phyloP scores from a whole-genome alignment of 1,139 yeast genomes.

The Sugiyamaella castrensis region DNA sequence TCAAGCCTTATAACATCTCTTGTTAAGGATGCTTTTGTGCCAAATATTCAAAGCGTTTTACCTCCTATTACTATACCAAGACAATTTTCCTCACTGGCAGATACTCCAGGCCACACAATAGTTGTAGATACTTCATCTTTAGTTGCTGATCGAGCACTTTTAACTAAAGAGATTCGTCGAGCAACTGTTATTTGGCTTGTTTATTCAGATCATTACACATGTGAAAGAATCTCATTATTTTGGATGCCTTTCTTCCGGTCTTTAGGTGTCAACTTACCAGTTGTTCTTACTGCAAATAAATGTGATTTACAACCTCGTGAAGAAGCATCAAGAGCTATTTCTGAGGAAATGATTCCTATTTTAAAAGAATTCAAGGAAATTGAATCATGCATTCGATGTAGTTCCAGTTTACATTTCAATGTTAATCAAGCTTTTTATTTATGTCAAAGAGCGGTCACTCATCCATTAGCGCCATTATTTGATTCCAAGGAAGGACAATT shows the following conservation, averaged over 20 bases:
- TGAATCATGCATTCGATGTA: conserved; percentile 84
- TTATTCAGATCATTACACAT: conserved; percentile 89
- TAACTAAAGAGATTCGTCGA: conserved; percentile 72
- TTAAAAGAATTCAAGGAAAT: conserved; percentile 90
- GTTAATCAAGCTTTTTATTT: conserved; percentile 86
- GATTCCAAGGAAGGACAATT: conserved; percentile 86
- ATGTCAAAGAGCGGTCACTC: conserved; percentile 88
- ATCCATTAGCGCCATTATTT: conserved; percentile 89
- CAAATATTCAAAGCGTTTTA: conserved; percentile 69
- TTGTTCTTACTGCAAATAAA: conserved; percentile 87
- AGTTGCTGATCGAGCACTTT: conserved; percentile 51
- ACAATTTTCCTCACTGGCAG: conserved; percentile 54
- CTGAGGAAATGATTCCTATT: conserved; percentile 82
- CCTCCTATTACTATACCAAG: conserved; percentile 81
- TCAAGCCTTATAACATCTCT: conserved; percentile 68
- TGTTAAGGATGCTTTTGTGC: conserved; percentile 74
- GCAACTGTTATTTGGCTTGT: conserved; percentile 94
- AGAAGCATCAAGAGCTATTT: conserved; percentile 37
- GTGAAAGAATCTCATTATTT: conserved; percentile 82
- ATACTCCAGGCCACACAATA: conserved; percentile 56
- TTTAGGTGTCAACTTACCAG: conserved; percentile 84
- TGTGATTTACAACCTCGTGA: conserved; percentile 47
- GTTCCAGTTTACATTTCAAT: conserved; percentile 75
- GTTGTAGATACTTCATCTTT: conserved; percentile 72
- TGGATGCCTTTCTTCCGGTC: conserved; percentile 95